Conservation (phyloP, 805 yeast species). For the Barnettozyma populi region DNA sequence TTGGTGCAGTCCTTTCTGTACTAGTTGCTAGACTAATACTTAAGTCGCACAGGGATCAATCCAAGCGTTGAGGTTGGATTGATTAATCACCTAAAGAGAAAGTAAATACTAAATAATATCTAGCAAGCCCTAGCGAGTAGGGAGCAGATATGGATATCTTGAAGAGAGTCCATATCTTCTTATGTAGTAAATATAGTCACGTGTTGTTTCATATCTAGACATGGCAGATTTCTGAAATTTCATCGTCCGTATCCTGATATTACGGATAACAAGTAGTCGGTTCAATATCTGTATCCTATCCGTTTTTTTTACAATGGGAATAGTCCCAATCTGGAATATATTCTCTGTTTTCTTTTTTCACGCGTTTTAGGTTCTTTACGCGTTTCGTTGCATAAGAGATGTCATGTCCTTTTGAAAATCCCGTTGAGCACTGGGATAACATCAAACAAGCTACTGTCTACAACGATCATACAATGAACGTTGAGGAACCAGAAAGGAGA, state of each 20-base stretch:
- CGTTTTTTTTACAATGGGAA: neutral
- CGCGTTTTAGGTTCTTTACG: neutral
- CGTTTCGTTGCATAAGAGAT: neutral
- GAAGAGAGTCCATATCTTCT: no score
- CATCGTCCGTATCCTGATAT: neutral
- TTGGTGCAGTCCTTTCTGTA: no score
- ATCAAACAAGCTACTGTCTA: neutral
- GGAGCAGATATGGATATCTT: no score
- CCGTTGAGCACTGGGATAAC: neutral
- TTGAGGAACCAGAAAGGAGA: neutral
- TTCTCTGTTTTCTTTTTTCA: neutral
- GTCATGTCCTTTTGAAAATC: neutral
- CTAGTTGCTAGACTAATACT: no score
- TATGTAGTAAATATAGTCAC: no score
- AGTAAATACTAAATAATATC: no score
- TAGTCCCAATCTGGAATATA: slow-evolving; percentile 1
- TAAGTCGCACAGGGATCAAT: no score
- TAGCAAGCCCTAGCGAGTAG: no score
- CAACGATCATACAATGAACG: neutral
- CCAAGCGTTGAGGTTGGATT: no score
- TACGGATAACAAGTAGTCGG: neutral
- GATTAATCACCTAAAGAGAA: no score
- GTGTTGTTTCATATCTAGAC: no score
- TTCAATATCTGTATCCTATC: neutral
- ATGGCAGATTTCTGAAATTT: neutral